Evolutionary conservation across 495 filamentous ascomycete species (phyloP).

Genomic region (Clavariopsis aquatica): DNA sequence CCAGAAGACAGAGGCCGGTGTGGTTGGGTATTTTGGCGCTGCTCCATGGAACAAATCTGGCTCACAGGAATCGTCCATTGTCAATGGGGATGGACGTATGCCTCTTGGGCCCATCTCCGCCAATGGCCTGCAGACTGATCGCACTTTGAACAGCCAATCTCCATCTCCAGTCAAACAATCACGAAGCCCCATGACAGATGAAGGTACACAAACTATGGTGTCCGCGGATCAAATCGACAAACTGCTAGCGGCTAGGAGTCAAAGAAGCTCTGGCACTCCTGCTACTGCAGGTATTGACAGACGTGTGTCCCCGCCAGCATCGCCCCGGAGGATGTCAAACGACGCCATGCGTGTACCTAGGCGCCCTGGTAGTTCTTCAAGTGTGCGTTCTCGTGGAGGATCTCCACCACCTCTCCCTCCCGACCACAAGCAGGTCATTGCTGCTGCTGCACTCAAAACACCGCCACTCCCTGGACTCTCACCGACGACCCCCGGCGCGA

Average conservation of each 20-base stretch:
- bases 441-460: conserved; percentile 66
- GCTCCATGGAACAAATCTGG: conserved; percentile 4
- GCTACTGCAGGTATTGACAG: conserved; percentile 32
- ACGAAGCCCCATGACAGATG: conserved; percentile 32
- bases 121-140: conserved; percentile 21
- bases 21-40: conserved; percentile 27
- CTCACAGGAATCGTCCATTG: not conserved
- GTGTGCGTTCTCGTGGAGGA: conserved; percentile 54
- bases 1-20: conserved; percentile 1
- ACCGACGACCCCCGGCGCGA: conserved; percentile 48
- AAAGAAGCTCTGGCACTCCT: conserved; percentile 15
- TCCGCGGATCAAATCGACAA: conserved; percentile 45
- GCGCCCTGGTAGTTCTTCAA: conserved; percentile 71
- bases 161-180: conserved; percentile 12
- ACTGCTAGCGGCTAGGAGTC: conserved; percentile 32
- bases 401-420: conserved; percentile 73
- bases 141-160: not conserved
- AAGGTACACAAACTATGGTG: conserved; percentile 46
- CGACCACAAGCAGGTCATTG: conserved; percentile 81
- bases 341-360: conserved; percentile 40
- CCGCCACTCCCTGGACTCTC: conserved; percentile 29
- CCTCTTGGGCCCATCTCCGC: conserved; percentile 21
- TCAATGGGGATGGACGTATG: conserved; percentile 13
- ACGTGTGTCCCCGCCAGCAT: conserved; percentile 31
- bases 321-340: conserved; percentile 21